phyloP scores from a whole-genome alignment of 257 asterid genomes.

The Avicennia marina region DNA sequence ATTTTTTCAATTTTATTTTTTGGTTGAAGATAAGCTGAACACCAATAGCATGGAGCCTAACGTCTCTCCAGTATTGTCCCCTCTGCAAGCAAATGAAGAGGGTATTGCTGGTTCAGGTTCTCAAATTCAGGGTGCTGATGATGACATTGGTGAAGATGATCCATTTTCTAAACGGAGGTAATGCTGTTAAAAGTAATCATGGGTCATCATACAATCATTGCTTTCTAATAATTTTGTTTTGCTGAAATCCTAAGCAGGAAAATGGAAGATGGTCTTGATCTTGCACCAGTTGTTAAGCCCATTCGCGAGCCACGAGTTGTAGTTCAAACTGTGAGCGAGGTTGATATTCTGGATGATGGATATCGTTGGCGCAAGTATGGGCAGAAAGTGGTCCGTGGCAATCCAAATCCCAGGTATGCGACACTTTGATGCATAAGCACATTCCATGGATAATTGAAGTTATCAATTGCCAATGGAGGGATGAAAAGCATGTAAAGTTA shows the following conservation, averaged over 20 bases:
- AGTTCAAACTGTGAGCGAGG: slow-evolving; percentile 95
- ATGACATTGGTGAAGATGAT: slow-evolving; percentile 69
- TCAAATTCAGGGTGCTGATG: slow-evolving; percentile 46
- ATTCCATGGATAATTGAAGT: too few species aligned
- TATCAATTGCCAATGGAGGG: slow-evolving; percentile 1
- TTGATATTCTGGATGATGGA: slow-evolving; percentile 91
- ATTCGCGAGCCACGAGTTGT: slow-evolving; percentile 95
- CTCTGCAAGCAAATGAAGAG: slow-evolving; percentile 60
- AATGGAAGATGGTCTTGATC: slow-evolving; percentile 66
- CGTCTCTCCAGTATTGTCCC: slow-evolving; percentile 56
- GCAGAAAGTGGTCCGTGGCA: slow-evolving; percentile 92
- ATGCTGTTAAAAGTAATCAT: slow-evolving; percentile 1
- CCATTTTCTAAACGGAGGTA: slow-evolving; percentile 71
- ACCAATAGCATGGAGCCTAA: slow-evolving; percentile 47
- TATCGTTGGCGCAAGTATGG: slow-evolving; percentile 98
- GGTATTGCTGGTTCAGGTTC: slow-evolving; percentile 49
- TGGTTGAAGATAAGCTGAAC: slow-evolving; percentile 51
- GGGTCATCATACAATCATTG: neutral
- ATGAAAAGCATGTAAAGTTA: neutral
- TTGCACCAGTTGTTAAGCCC: slow-evolving; percentile 77
- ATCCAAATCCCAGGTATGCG: slow-evolving; percentile 90
- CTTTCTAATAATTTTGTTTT: slow-evolving; percentile 10
- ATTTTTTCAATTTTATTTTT: slow-evolving; percentile 14
- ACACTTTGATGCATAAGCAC: slow-evolving; percentile 2
- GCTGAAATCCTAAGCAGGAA: slow-evolving; percentile 47